A percentile compares a stretch with the other conserved stretches of the same genome.
Conservation (phyloP, 192 early-diverging fungal species). For the Globomyces pollinis-pini region DNA sequence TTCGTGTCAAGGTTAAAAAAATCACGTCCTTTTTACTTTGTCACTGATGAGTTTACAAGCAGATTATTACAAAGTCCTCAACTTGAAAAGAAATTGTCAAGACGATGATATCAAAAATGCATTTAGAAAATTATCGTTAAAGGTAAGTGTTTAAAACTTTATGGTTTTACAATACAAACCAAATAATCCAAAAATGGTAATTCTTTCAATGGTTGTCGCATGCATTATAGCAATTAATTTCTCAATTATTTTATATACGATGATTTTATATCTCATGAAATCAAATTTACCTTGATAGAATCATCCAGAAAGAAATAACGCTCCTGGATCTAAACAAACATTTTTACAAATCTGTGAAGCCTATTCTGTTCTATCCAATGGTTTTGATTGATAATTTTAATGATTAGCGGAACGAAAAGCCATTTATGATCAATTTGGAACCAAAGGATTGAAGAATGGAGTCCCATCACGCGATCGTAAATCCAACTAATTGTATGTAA, state of each 20-base stretch:
- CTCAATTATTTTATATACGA: too few relatives aligned
- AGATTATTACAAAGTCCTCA: slow-evolving; percentile 9
- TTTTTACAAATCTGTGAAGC: slow-evolving; percentile 38
- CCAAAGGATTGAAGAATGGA: slow-evolving; percentile 42
- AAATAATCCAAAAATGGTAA: too few relatives aligned
- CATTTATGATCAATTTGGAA: slow-evolving; percentile 51
- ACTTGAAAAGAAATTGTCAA: slow-evolving; percentile 8
- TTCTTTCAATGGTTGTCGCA: too few relatives aligned
- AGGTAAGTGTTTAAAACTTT: not conserved
- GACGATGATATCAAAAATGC: slow-evolving; percentile 5
- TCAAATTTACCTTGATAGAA: slow-evolving; percentile 15
- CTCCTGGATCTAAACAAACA: slow-evolving; percentile 30
- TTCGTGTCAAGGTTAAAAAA: not conserved
- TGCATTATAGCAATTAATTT: too few relatives aligned
- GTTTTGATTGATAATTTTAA: slow-evolving; percentile 8
- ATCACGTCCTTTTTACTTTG: not conserved
- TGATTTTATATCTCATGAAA: too few relatives aligned
- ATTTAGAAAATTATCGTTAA: slow-evolving; percentile 2
- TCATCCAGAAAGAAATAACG: slow-evolving; percentile 42
- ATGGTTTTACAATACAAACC: too few relatives aligned
- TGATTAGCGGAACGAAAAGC: slow-evolving; percentile 39
- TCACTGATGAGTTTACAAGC: not conserved
- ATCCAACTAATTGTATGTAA: too few relatives aligned
- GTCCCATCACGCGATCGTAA: slow-evolving; percentile 39
- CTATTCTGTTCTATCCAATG: slow-evolving; percentile 39